A percentile compares a stretch with the other conserved stretches of the same genome.
phyloP scores from a whole-genome alignment of 176 grass and related monocot genomes.

The Carex littledalei region DNA sequence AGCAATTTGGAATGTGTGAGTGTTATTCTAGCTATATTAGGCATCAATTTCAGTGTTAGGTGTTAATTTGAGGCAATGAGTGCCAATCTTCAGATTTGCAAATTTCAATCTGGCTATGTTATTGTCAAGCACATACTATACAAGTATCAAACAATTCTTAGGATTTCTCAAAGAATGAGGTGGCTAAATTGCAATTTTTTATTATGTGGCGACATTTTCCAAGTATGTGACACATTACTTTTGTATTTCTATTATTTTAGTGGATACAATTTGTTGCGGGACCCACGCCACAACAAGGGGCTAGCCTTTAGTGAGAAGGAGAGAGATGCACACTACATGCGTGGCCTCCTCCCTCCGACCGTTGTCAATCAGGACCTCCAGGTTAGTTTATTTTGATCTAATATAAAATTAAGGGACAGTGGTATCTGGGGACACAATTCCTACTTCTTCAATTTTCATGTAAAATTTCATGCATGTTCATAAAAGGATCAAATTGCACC shows the following conservation, averaged over 20 bases:
- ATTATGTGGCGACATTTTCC: neutral
- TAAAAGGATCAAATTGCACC: neutral
- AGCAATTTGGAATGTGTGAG: neutral
- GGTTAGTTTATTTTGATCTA: conserved; percentile 29
- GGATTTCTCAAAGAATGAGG: neutral
- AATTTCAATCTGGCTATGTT: neutral
- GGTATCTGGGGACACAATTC: neutral
- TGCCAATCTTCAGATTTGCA: neutral
- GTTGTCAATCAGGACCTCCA: conserved; percentile 72
- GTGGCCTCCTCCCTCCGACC: conserved; percentile 84
- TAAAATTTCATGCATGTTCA: neutral
- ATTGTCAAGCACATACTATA: neutral
- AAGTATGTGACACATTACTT: conserved; percentile 26
- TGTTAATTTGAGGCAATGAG: neutral
- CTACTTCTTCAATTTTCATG: neutral
- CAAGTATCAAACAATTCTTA: neutral
- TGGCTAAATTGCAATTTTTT: neutral
- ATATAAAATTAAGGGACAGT: neutral
- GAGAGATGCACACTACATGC: conserved; percentile 86
- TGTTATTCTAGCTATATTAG: neutral
- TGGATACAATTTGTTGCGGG: conserved; percentile 80
- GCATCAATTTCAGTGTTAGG: neutral
- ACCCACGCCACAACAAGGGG: conserved; percentile 93
- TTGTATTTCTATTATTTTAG: conserved; percentile 27
- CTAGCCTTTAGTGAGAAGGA: conserved; percentile 74